These are phyloP conservation scores for Chlamydomonas schloesseri DNA, from an alignment of 139 green algal species.

Conservation along the genomic window DNA sequence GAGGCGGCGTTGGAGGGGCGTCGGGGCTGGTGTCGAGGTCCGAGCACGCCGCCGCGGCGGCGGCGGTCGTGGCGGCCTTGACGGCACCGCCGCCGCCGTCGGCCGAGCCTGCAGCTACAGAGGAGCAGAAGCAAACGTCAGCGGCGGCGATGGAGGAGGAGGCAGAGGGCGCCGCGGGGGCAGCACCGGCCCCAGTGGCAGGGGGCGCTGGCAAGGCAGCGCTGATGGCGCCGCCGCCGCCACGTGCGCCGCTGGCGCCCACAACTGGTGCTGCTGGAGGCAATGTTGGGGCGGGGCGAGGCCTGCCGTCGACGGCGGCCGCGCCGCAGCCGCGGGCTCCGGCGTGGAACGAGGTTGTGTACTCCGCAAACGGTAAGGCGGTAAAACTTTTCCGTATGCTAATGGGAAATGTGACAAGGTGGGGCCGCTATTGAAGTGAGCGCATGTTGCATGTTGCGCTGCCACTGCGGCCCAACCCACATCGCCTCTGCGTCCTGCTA, in stretches of 20 bases:
- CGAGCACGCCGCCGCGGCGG: not conserved
- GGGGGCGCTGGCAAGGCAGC: not conserved
- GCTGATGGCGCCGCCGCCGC: conserved; percentile 11
- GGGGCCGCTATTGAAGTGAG: no score
- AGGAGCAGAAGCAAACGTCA: not conserved
- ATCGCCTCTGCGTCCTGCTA: no score
- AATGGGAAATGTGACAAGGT: no score
- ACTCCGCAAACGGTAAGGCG: conserved; percentile 31
- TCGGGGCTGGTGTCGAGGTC: no score
- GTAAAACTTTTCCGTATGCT: no score
- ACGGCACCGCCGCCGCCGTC: not conserved
- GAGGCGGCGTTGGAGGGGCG: no score
- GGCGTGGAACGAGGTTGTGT: not conserved
- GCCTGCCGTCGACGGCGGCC: no score
- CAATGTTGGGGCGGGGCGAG: no score
- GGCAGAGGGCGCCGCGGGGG: not conserved
- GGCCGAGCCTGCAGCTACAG: no score
- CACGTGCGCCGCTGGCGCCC: not conserved
- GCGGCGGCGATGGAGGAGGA: not conserved
- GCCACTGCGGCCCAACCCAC: no score
- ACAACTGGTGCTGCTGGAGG: no score
- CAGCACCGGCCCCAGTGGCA: not conserved
- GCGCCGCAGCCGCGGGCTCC: not conserved
- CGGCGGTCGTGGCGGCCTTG: not conserved
- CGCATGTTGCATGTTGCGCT: no score